phyloP scores from a whole-genome alignment of 768 basidiomycete species.

The Lactarius hengduanensis region DNA sequence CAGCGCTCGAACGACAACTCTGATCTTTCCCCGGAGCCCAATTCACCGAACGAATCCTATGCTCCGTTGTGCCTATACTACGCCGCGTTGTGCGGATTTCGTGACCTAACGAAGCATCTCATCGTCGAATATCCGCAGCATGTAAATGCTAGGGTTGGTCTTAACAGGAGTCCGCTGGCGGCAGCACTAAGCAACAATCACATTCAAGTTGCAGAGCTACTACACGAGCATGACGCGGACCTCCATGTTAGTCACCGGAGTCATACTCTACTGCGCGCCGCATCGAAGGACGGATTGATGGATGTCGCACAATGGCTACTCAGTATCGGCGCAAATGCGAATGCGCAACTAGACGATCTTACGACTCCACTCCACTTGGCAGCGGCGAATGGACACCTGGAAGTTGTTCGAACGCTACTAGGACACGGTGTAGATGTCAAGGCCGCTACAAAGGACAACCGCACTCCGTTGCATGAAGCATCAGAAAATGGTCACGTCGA shows the following conservation, averaged over 20 bases:
- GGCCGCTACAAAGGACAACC: accelerated
- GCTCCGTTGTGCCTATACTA: neutral
- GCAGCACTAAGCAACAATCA: neutral
- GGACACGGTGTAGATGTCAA: neutral
- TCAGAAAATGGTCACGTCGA: neutral
- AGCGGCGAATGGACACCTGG: neutral
- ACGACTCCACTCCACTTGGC: neutral
- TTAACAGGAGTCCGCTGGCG: neutral
- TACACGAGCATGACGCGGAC: neutral
- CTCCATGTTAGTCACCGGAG: neutral
- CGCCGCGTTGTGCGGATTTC: neutral
- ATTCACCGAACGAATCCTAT: neutral
- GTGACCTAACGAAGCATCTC: neutral
- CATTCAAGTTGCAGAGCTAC: neutral
- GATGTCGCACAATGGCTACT: neutral
- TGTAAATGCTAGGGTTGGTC: neutral
- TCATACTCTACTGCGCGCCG: neutral
- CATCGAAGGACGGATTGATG: neutral
- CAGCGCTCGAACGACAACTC: no score
- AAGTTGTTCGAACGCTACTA: neutral
- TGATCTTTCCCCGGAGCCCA: no score
- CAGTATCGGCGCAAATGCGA: neutral
- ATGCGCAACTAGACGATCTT: neutral
- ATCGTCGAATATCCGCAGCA: neutral
- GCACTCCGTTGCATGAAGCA: neutral